Percentiles rank a stretch among this genome's conserved stretches.
These are phyloP conservation scores for Dicorynia guianensis DNA, from an alignment of 306 rosid species.

Conservation along the genomic window DNA sequence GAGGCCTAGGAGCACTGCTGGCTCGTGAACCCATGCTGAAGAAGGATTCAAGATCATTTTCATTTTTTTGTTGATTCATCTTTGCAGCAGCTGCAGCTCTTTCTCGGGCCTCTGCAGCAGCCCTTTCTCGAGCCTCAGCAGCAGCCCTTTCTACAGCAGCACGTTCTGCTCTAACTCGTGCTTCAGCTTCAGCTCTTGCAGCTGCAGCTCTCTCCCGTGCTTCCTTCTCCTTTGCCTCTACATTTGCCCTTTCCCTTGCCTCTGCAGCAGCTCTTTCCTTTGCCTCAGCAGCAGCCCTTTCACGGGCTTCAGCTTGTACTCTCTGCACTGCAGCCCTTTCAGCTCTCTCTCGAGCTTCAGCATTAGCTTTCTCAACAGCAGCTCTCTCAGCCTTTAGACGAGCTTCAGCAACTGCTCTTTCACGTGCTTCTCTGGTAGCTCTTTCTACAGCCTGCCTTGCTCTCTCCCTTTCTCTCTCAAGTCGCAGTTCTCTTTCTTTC, in stretches of 20 bases:
- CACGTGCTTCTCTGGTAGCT: constrained; percentile 99
- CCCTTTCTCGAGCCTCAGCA: constrained; percentile 85
- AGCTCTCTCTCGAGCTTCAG: constrained; percentile 96
- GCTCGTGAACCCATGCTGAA: constrained; percentile 73
- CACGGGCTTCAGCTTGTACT: constrained; percentile 97
- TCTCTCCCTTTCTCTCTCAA: constrained; percentile 71
- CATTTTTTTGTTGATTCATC: constrained; percentile 79
- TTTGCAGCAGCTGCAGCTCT: constrained; percentile 84
- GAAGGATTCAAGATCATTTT: constrained; percentile 84
- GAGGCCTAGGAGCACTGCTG: constrained; percentile 93
- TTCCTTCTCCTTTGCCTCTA: constrained; percentile 58
- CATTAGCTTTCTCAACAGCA: constrained; percentile 82
- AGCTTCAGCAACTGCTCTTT: constrained; percentile 89
- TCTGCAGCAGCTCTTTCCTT: constrained; percentile 67
- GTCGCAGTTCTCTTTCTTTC: constrained; percentile 78
- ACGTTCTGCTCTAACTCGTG: constrained; percentile 81
- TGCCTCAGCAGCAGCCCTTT: constrained; percentile 92
- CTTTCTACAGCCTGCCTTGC: constrained; percentile 96
- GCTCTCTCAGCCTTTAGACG: constrained; percentile 84
- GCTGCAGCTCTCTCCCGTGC: constrained; percentile 53
- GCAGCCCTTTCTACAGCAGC: constrained; percentile 84
- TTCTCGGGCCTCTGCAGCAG: constrained; percentile 72
- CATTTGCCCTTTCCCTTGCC: constrained; percentile 78
- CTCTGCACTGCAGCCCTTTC: constrained; percentile 98
- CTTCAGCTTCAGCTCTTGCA: constrained; percentile 72